These are phyloP conservation scores for Ustulina deusta DNA, from an alignment of 2,329 filamentous ascomycete genomes.

Conservation along the genomic window DNA sequence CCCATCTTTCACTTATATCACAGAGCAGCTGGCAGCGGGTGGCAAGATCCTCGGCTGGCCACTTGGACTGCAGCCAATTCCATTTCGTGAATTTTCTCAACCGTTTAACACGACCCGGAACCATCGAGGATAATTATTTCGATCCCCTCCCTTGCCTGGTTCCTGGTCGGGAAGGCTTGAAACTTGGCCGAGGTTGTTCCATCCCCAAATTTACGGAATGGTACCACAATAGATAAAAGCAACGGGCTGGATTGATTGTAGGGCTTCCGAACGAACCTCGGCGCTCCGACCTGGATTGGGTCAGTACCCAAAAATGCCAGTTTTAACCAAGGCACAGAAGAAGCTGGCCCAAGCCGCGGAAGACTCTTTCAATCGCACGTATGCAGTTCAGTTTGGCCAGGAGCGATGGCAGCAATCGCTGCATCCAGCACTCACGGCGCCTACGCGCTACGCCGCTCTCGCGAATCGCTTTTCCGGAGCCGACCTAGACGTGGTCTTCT, in stretches of 20 bases:
- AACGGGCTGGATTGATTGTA: neutral
- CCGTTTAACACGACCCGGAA: neutral
- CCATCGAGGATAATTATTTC: neutral
- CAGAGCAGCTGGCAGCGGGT: slow-evolving; percentile 19
- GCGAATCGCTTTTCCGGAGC: slow-evolving; percentile 42
- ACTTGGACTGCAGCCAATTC: neutral
- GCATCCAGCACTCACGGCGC: slow-evolving; percentile 44
- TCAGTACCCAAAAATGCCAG: slow-evolving; percentile 38
- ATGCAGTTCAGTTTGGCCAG: slow-evolving; percentile 43
- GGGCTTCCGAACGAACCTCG: neutral
- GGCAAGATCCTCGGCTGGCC: neutral
- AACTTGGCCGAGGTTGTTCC: neutral
- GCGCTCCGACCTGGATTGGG: neutral
- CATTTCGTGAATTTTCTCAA: slow-evolving; percentile 1
- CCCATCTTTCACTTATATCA: neutral
- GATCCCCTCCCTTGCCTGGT: neutral
- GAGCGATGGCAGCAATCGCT: slow-evolving; percentile 47
- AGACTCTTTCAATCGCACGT: slow-evolving; percentile 46
- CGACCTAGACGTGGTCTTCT: slow-evolving; percentile 37
- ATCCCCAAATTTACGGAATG: neutral
- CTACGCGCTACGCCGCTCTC: slow-evolving; percentile 49
- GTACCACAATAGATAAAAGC: neutral
- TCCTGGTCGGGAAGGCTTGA: neutral
- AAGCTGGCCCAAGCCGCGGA: slow-evolving; percentile 45
- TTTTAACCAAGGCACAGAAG: slow-evolving; percentile 46